Conservation (phyloP, 345 rosid genomes). For the Viola odorata region DNA sequence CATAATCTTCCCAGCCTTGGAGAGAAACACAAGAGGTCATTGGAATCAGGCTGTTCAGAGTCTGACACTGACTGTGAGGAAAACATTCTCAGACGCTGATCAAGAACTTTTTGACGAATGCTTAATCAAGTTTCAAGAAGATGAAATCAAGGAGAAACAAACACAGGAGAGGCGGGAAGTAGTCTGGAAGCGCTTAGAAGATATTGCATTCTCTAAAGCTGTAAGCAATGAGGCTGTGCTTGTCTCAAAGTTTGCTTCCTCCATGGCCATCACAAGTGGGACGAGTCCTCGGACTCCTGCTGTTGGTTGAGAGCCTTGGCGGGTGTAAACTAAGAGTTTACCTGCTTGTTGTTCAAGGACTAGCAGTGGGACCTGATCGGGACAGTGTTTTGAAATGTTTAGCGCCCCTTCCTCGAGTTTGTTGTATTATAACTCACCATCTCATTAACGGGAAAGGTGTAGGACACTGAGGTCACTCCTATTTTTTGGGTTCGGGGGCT, state of each 20-base stretch:
- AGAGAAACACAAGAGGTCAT: constrained; percentile 48
- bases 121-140: constrained; percentile 47
- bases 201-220: constrained; percentile 51
- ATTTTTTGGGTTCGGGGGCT: constrained; percentile 8
- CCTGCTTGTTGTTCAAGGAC: constrained; percentile 4
- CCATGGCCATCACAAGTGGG: constrained; percentile 36
- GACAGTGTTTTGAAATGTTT: constrained; percentile 12
- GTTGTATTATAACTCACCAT: neutral
- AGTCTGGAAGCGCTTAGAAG: constrained; percentile 65
- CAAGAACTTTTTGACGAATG: constrained; percentile 63
- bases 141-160: constrained; percentile 43
- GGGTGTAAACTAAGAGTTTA: constrained; percentile 8
- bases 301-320: constrained; percentile 29
- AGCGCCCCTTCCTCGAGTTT: constrained; percentile 4
- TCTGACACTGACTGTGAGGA: constrained; percentile 46
- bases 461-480: constrained; percentile 15
- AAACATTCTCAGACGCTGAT: constrained; percentile 51
- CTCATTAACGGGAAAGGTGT: constrained; percentile 5
- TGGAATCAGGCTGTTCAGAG: constrained; percentile 60
- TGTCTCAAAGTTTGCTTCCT: constrained; percentile 42
- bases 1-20: constrained; percentile 48
- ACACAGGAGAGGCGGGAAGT: constrained; percentile 41
- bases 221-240: constrained; percentile 53
- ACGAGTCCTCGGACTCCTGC: constrained; percentile 34
- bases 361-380: constrained; percentile 5